These are phyloP conservation scores for Immersiella caudata DNA, from an alignment of 495 filamentous ascomycete genomes.

Conservation along the genomic window DNA sequence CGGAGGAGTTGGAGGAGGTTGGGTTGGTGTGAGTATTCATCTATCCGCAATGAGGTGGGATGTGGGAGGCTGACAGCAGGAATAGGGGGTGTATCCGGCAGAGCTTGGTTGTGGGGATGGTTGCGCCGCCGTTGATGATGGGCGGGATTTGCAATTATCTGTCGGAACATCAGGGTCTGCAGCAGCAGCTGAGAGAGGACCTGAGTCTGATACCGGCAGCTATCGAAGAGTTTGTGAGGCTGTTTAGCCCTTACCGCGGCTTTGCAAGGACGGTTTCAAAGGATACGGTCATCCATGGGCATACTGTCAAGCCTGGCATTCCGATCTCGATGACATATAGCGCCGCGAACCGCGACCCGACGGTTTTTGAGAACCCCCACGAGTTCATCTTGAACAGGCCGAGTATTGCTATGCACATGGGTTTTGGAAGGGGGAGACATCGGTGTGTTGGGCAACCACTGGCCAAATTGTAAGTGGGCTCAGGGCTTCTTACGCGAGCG, in stretches of 20 bases:
- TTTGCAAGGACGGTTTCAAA: conserved; percentile 19
- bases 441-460: conserved; percentile 22
- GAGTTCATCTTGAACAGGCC: conserved; percentile 17
- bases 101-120: conserved; percentile 20
- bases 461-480: conserved; percentile 13
- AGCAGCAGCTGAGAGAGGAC: conserved; percentile 18
- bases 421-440: conserved; percentile 24
- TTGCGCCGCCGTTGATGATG: conserved; percentile 22
- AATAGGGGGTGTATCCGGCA: conserved; percentile 21
- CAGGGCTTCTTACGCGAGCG: neutral
- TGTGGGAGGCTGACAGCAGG: neutral
- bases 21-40: conserved; percentile 22
- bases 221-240: conserved; percentile 23
- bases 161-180: conserved; percentile 20
- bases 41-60: too few relatives aligned
- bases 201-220: conserved; percentile 21
- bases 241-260: conserved; percentile 23
- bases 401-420: conserved; percentile 21
- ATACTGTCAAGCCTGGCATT: conserved; percentile 15
- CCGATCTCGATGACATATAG: conserved; percentile 22
- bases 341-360: conserved; percentile 23
- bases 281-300: conserved; percentile 18
- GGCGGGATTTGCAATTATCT: conserved; percentile 22
- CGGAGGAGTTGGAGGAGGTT: conserved; percentile 18
- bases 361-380: conserved; percentile 22